A percentile compares a stretch with the other conserved stretches of the same genome.
Conservation (phyloP, 192 early-diverging fungal species). For the Thamnidium elegans region DNA sequence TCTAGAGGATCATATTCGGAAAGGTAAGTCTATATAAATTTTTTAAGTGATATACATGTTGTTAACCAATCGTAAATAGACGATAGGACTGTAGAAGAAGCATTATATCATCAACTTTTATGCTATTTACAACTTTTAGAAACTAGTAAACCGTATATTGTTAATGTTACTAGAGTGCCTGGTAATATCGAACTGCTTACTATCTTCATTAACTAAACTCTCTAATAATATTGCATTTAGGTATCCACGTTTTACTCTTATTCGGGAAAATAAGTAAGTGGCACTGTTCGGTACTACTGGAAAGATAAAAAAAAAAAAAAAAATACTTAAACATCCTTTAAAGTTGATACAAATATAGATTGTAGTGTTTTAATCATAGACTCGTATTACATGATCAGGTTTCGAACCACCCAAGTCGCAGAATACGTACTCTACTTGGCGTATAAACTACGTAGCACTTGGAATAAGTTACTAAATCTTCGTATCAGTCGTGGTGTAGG, state of each 20-base stretch:
- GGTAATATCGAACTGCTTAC: conserved; percentile 13
- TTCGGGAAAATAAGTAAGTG: conserved; percentile 56
- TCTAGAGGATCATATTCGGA: conserved; percentile 34
- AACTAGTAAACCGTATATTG: conserved; percentile 64
- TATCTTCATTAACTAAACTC: neutral
- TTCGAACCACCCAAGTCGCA: conserved; percentile 38
- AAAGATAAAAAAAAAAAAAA: neutral
- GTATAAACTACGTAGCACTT: conserved; percentile 48
- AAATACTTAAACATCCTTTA: neutral
- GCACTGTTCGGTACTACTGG: neutral
- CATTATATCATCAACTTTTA: conserved; percentile 47
- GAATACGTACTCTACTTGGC: conserved; percentile 44
- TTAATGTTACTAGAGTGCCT: conserved; percentile 58
- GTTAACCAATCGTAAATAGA: conserved; percentile 17
- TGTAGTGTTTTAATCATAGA: conserved; percentile 55
- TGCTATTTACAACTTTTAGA: conserved; percentile 63
- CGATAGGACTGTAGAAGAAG: conserved; percentile 31
- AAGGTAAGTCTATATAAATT: conserved; percentile 8
- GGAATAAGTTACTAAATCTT: conserved; percentile 41
- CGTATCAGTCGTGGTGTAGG: conserved; percentile 25
- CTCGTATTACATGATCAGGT: conserved; percentile 52
- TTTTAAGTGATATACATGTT: neutral
- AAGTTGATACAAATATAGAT: conserved; percentile 59
- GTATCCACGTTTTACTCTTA: conserved; percentile 52
- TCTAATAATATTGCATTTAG: conserved; percentile 10